Percentiles rank a stretch among this genome's conserved stretches.
Evolutionary conservation across 768 basidiomycete genomes (phyloP).

Genomic region (Tulasnella sp.): DNA sequence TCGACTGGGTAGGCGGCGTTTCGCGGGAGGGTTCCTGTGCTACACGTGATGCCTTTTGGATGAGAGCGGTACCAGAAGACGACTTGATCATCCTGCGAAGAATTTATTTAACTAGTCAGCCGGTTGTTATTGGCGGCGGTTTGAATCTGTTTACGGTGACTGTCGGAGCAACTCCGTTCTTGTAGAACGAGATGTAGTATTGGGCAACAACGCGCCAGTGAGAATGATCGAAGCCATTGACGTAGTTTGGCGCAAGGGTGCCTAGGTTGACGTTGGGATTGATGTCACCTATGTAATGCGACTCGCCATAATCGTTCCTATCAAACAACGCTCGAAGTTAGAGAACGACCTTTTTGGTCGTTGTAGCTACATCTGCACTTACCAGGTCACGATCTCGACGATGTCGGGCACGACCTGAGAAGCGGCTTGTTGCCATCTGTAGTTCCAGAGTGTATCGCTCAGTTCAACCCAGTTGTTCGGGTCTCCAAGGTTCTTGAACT

Average conservation of each 20-base stretch:
- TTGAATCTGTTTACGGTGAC: not conserved
- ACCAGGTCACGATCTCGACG: slow-evolving; percentile 13
- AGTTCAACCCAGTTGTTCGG: slow-evolving; percentile 11
- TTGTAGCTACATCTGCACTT: not conserved
- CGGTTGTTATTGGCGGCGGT: not conserved
- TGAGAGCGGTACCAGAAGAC: slow-evolving; percentile 2
- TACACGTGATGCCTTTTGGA: slow-evolving; percentile 6
- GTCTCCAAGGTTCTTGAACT: slow-evolving; percentile 16
- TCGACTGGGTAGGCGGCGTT: slow-evolving; percentile 5
- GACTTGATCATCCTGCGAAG: not conserved
- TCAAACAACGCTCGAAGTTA: not conserved
- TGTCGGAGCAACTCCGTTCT: not conserved
- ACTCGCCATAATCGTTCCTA: slow-evolving; percentile 6
- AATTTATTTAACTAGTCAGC: too few species aligned
- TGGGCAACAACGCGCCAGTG: slow-evolving; percentile 1
- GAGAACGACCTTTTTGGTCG: too few species aligned
- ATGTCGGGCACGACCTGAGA: slow-evolving; percentile 12
- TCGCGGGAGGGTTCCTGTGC: not conserved
- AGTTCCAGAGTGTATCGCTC: slow-evolving; percentile 12
- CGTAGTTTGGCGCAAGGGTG: not conserved
- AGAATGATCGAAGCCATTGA: slow-evolving; percentile 8
- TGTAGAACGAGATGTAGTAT: slow-evolving; percentile 10
- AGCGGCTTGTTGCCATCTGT: slow-evolving; percentile 14
- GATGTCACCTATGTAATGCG: slow-evolving; percentile 6
- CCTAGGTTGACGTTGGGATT: slow-evolving; percentile 8